A percentile compares a stretch with the other conserved stretches of the same genome.
Evolutionary conservation across 176 grass and related monocot genomes (phyloP).

Genomic region (Aegilops umbellulata): DNA sequence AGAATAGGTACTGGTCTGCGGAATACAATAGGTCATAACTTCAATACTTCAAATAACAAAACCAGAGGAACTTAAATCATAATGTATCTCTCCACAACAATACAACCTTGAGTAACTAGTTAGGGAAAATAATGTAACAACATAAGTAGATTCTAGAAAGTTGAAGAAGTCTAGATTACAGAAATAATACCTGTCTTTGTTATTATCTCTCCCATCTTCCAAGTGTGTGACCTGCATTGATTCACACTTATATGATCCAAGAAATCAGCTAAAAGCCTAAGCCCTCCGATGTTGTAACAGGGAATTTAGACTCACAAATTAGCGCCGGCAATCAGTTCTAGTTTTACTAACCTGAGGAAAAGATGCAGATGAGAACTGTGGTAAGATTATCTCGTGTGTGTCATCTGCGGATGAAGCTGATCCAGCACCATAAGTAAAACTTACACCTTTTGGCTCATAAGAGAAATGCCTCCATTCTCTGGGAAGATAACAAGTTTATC

Average conservation of each 20-base stretch:
- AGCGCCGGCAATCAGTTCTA: neutral
- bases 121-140: neutral
- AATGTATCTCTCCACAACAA: neutral
- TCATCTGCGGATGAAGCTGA: constrained; percentile 33
- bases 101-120: neutral
- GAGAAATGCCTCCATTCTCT: constrained; percentile 92
- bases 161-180: neutral
- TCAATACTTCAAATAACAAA: neutral
- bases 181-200: constrained; percentile 33
- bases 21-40: neutral
- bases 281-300: neutral
- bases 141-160: neutral
- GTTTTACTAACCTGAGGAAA: constrained; percentile 55
- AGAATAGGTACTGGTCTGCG: neutral
- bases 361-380: constrained; percentile 84
- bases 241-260: constrained; percentile 17
- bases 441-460: constrained; percentile 72
- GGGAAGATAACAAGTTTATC: neutral
- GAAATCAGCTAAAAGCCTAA: constrained; percentile 1
- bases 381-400: constrained; percentile 41
- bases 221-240: constrained; percentile 39
- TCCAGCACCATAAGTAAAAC: constrained; percentile 25
- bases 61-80: constrained; percentile 1
- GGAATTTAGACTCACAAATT: constrained; percentile 15
- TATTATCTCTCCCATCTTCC: constrained; percentile 18